Conservation (phyloP, 2,329 filamentous ascomycete species). For the Trichophyton verrucosum region DNA sequence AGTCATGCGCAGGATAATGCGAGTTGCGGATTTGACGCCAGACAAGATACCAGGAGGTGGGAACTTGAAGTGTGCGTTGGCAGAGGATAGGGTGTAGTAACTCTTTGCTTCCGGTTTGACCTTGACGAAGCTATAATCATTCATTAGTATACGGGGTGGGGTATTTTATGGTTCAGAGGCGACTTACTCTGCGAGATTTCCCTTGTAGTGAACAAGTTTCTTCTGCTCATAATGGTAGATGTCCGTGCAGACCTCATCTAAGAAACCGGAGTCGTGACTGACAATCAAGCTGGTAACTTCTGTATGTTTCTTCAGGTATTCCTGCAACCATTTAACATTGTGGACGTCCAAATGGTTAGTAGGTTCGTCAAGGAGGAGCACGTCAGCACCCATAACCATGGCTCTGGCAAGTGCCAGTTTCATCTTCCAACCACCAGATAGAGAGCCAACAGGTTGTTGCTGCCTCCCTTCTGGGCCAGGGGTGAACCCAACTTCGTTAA, state of each 20-base stretch:
- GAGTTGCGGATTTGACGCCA: constrained; percentile 88
- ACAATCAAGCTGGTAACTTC: constrained; percentile 97
- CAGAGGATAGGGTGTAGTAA: constrained; percentile 90
- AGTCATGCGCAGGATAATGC: constrained; percentile 89
- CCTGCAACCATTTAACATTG: constrained; percentile 91
- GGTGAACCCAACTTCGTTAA: constrained; percentile 89
- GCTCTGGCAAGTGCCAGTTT: constrained; percentile 91
- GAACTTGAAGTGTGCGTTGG: constrained; percentile 93
- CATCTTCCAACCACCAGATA: constrained; percentile 99
- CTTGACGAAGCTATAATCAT: constrained; percentile 54
- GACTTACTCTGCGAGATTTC: constrained; percentile 36
- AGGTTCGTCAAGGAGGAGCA: constrained; percentile 91
- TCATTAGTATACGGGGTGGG: constrained; percentile 9
- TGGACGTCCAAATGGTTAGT: constrained; percentile 96
- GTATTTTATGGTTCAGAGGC: not conserved
- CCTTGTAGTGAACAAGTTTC: constrained; percentile 56
- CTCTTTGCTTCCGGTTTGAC: constrained; percentile 88
- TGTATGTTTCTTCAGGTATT: constrained; percentile 88
- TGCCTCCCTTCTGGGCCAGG: constrained; percentile 80
- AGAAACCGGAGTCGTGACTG: constrained; percentile 93
- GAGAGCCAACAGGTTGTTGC: constrained; percentile 76
- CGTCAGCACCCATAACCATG: constrained; percentile 95
- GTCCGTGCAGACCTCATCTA: constrained; percentile 94
- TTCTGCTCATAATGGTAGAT: constrained; percentile 99
- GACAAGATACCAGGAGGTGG: constrained; percentile 86